Base-by-base conservation (phyloP, 768 basidiomycete genomes). In the Crucibulum laeve region DNA sequence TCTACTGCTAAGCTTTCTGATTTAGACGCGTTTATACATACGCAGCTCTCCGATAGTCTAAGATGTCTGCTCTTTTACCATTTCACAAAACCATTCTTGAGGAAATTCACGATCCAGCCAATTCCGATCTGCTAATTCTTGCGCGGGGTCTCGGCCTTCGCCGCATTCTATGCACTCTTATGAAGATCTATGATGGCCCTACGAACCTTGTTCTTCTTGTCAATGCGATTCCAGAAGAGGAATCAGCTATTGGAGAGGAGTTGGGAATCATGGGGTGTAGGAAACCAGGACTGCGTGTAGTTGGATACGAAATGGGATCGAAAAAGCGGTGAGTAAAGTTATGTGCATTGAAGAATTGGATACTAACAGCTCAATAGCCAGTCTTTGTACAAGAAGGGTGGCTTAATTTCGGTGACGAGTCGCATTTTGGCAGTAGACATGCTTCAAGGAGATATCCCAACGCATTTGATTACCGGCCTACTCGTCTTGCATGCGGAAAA, bases 401-500 rank as follows among this genome's bases (percentile, higher is more conserved):
- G 94, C 4, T 69, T 98, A 1, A 75, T 98, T 38, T 90, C 90
- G 5, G 85, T 97, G 23, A 98, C 96, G 0, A 93, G 91, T 19
- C 82, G 91, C 15, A 98, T 99, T 52, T 70, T 98, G 10, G 87
- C 95, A 18, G 93, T 95, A 42, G 96, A 99, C 59, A 88, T 98
- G 82, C 67, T 99, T 23, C 86, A 86, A 58, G 74, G 78, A 19
- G 87, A 90, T 55, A 80, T 98, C 22, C 93, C 94, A 1, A 84
- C 77, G 2, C 76, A 88, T 25, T 70, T 92, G 38, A 86, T 99
- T 32, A 88, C 94, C 1, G 96, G 96, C 1, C 74, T 99, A 22
- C 66, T 98, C 14, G 76, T 99, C 8, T 60, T 98, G 23, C 95
- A 94, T 53, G 93, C 93, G 0, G 96, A 99, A 60, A 82, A 75